Conservation (phyloP, 495 filamentous ascomycete species). For the Cryomyces minteri region DNA sequence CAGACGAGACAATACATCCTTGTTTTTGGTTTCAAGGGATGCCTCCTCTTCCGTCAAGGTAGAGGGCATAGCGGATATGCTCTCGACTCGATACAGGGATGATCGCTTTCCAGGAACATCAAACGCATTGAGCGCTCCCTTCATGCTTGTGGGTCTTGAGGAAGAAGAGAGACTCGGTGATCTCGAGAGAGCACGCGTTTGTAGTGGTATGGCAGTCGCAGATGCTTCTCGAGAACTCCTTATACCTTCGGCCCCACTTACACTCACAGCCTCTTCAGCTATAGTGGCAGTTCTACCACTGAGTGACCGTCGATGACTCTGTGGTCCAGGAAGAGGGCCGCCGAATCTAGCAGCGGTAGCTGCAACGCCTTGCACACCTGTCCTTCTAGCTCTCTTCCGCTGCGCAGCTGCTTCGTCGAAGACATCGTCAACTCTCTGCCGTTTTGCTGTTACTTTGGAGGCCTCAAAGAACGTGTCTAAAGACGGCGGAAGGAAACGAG, state of each 20-base stretch:
- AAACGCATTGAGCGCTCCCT: background rate
- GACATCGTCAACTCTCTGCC: conserved; percentile 33
- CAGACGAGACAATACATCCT: conserved; percentile 23
- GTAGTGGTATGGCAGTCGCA: no score
- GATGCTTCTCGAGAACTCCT: no score
- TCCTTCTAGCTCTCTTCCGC: conserved; percentile 31
- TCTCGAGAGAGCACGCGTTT: conserved; percentile 8
- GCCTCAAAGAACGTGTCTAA: conserved; percentile 1
- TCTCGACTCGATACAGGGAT: conserved; percentile 13
- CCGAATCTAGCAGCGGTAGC: conserved; percentile 29
- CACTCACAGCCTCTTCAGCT: no score
- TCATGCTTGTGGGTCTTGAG: conserved; percentile 8
- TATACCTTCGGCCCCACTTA: no score
- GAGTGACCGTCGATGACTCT: no score
- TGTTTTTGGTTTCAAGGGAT: conserved; percentile 25
- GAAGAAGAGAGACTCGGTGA: conserved; percentile 15
- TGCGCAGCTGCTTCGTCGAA: conserved; percentile 43
- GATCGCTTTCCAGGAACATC: conserved; percentile 7
- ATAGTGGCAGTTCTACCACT: no score
- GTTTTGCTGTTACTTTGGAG: conserved; percentile 23
- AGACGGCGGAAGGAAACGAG: conserved; percentile 9
- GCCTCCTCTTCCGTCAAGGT: conserved; percentile 15
- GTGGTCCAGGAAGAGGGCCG: conserved; percentile 3
- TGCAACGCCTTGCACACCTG: conserved; percentile 36
- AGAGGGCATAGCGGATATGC: conserved; percentile 19